Evolutionary conservation across 148 eudicot species (phyloP), one percentile per base, ranked within the genome.

Genomic region (Agrostemma githago): DNA sequence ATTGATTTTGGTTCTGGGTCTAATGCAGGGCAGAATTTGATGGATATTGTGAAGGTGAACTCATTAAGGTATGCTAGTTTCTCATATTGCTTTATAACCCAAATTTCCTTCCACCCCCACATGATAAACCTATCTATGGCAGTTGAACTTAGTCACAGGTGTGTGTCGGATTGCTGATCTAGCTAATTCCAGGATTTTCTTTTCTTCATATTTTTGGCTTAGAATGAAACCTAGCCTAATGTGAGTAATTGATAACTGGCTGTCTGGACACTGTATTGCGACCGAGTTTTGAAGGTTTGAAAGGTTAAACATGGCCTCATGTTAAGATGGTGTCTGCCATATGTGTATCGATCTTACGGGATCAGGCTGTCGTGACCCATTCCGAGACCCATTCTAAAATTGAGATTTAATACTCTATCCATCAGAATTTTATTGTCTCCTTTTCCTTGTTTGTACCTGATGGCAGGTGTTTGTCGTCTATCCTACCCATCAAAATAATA

Each of bases 41-140:
- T 86, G 98, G 98, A 39, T 93, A 93, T 71, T 93, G 98, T 84
- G 97, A 93, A 80, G 97, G 87, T 73, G 98, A 93, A 74, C 92
- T 93, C 72, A 86, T 93, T 57, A 93, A 91, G 98, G 98, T 93
- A 86, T 69, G 75, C 8, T n/a, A 39, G 44, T 56, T 56, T 62
- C 74, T 39, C 26, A 46, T n/a, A 0, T n/a, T 44, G 9, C 38
- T 16, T 41, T 41, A 61, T 10, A 38, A 2, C 60, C 3, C 26
- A 12, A 68, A 3, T 9, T 34, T 4, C 6, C 66, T n/a, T 41
- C 34, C 34, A 26, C 34, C 34, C 34, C 34, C 39, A 39, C 53
- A 2, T 3, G 4, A 58, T 64, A 38, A 20, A 44, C 56, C 14
- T 67, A 8, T 67, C 26, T 43, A 8, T 9, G 12, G 19, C 0